Base-by-base conservation (phyloP, 2,329 filamentous ascomycete genomes). In the Drechslerella stenobrocha region DNA sequence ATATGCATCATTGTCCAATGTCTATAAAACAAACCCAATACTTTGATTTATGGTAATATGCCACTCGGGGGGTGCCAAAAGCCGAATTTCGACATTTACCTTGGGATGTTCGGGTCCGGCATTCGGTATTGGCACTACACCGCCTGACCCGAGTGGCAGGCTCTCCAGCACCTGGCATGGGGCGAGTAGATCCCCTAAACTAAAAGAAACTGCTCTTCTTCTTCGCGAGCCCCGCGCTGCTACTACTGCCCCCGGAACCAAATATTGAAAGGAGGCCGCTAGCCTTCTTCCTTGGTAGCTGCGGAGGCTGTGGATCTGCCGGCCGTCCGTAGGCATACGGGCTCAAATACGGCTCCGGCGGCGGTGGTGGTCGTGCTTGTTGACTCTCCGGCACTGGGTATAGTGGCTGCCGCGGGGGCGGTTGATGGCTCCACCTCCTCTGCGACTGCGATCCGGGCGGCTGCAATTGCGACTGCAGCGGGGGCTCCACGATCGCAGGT, bases 171-270 rank as follows among this genome's bases (percentile, higher is more conserved):
- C n/a, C n/a, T n/a, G n/a, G n/a, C n/a, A n/a, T n/a, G n/a, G n/a
- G n/a, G n/a, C n/a, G n/a, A n/a, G n/a, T n/a, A n/a, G n/a, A n/a
- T n/a, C n/a, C n/a, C n/a, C n/a, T n/a, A n/a, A n/a, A n/a, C 44
- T 46, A 67, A 37, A 67, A 67, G 23, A 67, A 67, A 26, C 55
- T 60, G 34, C 63, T 67, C 50, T 60, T 67, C 50, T 67, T 67
- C 44, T 67, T 67, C n/a, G 55, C 4, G 22, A 67, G 24, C 4
- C 22, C 22, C 37, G 48, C 50, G 26, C 9, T 51, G 15, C 35
- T 44, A 3, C 32, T 26, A 20, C 42, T 58, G 20, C 13, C 45
- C 3, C 59, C 59, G n/a, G 52, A 40, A 13, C 61, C 51, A 30
- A 67, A 67, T 9, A 67, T 28, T 8, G 55, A 28, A 26, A 67